A percentile compares a stretch with the other conserved stretches of the same genome.
Conservation (phyloP, 2,329 filamentous ascomycete species). For the Scytalidium lignicola region DNA sequence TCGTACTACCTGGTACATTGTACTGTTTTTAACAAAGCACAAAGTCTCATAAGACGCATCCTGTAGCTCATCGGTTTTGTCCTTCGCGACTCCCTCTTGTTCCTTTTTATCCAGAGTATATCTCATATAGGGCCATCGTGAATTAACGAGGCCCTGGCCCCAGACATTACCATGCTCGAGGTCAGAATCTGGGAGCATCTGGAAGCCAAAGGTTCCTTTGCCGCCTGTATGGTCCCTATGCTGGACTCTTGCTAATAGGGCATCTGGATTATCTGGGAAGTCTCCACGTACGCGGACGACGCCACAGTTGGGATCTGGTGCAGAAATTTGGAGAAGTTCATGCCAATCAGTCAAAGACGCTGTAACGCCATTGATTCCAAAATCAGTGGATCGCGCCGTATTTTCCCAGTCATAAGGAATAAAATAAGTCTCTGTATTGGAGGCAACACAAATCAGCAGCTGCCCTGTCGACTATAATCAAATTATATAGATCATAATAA, state of each 20-base stretch:
- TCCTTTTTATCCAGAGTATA: conserved; percentile 7
- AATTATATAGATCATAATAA: too few relatives aligned
- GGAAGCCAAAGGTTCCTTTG: conserved; percentile 13
- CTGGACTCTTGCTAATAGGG: conserved; percentile 15
- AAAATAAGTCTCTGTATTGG: too few relatives aligned
- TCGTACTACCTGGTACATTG: conserved; percentile 12
- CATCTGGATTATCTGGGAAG: conserved; percentile 13
- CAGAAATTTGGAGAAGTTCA: conserved; percentile 16
- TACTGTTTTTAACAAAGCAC: conserved; percentile 13
- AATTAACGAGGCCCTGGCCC: conserved; percentile 14
- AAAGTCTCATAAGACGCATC: conserved; percentile 8
- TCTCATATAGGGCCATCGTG: conserved; percentile 16
- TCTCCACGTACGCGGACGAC: conserved; percentile 13
- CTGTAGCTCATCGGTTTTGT: too few relatives aligned
- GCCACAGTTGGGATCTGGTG: conserved; percentile 13
- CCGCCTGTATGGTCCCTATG: conserved; percentile 10
- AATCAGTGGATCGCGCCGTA: conserved; percentile 8
- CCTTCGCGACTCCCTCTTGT: too few relatives aligned
- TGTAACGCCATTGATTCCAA: conserved; percentile 14
- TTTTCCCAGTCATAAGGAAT: too few relatives aligned
- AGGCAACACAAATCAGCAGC: too few relatives aligned
- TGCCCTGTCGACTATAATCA: too few relatives aligned
- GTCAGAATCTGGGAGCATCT: conserved; percentile 4
- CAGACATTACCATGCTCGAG: conserved; percentile 11
- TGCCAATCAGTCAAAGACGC: conserved; percentile 16